Evolutionary conservation across 352 stramenopile species (phyloP).

Genomic region (Aphanomyces stellatus): DNA sequence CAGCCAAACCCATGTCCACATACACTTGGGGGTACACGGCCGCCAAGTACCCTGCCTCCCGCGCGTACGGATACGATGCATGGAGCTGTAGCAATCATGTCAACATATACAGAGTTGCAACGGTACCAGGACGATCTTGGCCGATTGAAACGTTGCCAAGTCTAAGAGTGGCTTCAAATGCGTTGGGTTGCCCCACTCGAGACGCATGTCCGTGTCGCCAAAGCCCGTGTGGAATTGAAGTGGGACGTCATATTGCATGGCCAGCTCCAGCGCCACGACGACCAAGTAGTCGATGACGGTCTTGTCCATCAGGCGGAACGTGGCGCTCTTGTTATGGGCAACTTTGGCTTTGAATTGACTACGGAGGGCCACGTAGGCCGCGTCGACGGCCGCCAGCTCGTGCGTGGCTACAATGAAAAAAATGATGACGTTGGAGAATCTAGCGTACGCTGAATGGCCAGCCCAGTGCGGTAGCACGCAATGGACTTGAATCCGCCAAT

Average conservation of each 20-base stretch:
- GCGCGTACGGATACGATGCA: neutral
- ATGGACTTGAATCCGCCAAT: neutral
- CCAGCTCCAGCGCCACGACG: neutral
- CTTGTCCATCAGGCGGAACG: neutral
- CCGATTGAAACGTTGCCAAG: neutral
- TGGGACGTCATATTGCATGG: neutral
- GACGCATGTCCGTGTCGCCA: neutral
- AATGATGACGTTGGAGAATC: neutral
- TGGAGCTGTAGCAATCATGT: neutral
- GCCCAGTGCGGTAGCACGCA: neutral
- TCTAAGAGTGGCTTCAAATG: neutral
- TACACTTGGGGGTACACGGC: neutral
- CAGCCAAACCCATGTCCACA: neutral
- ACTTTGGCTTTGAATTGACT: neutral
- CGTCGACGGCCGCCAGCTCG: neutral
- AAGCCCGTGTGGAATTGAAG: neutral
- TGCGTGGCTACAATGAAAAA: neutral
- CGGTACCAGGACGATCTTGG: neutral
- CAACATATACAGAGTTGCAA: neutral
- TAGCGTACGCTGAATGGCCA: neutral
- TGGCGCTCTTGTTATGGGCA: neutral
- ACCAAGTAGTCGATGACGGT: slow-evolving; percentile 1
- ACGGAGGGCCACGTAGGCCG: neutral
- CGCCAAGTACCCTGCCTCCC: neutral
- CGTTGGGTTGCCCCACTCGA: neutral